Evolutionary conservation across 306 rosid species (phyloP), one percentile per base, ranked within the genome.

Genomic region (Geum urbanum): DNA sequence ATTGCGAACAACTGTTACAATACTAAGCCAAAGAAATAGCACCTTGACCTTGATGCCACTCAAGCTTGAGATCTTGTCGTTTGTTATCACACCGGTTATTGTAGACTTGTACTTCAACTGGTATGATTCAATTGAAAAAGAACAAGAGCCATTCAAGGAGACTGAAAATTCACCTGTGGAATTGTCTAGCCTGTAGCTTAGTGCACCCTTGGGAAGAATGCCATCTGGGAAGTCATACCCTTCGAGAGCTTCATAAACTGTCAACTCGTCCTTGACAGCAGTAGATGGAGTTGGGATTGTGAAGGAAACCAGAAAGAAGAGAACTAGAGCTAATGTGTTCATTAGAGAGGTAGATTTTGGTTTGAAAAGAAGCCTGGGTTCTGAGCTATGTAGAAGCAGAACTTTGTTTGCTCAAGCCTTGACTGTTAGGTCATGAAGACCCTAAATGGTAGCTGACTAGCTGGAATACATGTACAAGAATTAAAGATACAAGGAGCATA

Each of bases 161-260:
- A 49, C 87, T 45, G 84, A 78, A 84, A 85, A 89, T 72, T 80
- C 44, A 32, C 92, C 88, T 0, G 86, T 76, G 49, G 87, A 74
- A 15, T 1, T 65, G 73, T 80, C 77, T n/a, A 87, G 66, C 40
- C 74, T 65, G 56, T 87, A 87, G 62, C 84, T 65, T 55, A 67
- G 0, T 0, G 60, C 88, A 2, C 86, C 88, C 22, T 71, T 81
- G 19, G 90, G 88, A 69, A 89, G 90, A 74, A 84, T 20, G 27
- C 89, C 91, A 5, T 71, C 84, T 2, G 89, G 86, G 77, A 84
- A 83, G 41, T 80, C 70, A 61, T 81, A 79, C 37, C 68, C 61
- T 66, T 87, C 77, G 44, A 85, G 86, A 20, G 63, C 84, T 71
- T 87, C 63, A 41, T 85, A 82, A 2, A 79, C 81, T 6, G 78